Conservation (phyloP, 371 early-diverging fungal genomes). For the Mucor lusitanicus region DNA sequence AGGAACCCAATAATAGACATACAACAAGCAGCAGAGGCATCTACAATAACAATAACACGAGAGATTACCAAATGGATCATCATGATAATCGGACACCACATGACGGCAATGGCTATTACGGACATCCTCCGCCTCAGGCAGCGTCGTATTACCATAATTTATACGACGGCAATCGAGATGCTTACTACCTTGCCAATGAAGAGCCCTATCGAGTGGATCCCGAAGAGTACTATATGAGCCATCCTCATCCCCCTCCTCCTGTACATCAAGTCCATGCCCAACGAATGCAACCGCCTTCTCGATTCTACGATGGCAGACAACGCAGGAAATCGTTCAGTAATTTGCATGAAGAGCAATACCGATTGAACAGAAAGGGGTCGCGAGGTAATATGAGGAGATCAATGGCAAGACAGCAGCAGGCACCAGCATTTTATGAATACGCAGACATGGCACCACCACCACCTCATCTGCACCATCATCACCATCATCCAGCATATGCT, state of each 20-base stretch:
- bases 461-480: not conserved
- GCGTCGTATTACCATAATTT: not conserved
- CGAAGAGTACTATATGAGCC: not conserved
- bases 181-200: not conserved
- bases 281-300: not conserved
- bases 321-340: slow-evolving; percentile 16
- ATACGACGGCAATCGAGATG: not conserved
- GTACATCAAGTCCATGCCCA: not conserved
- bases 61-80: not conserved
- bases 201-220: not conserved
- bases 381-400: slow-evolving; percentile 1
- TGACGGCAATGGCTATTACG: not conserved
- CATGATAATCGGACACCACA: not conserved
- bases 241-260: not conserved
- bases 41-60: not conserved
- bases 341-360: not conserved
- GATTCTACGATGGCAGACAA: not conserved
- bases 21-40: not conserved
- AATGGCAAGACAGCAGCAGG: not conserved
- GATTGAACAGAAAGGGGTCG: slow-evolving; percentile 4
- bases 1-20: not conserved
- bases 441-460: not conserved
- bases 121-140: not conserved
- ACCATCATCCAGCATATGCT: too few species aligned
- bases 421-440: not conserved